Percentiles rank a stretch among this genome's conserved stretches.
These are phyloP conservation scores for Iris macrosiphon DNA, from an alignment of 106 monocot species.

Conservation along the genomic window DNA sequence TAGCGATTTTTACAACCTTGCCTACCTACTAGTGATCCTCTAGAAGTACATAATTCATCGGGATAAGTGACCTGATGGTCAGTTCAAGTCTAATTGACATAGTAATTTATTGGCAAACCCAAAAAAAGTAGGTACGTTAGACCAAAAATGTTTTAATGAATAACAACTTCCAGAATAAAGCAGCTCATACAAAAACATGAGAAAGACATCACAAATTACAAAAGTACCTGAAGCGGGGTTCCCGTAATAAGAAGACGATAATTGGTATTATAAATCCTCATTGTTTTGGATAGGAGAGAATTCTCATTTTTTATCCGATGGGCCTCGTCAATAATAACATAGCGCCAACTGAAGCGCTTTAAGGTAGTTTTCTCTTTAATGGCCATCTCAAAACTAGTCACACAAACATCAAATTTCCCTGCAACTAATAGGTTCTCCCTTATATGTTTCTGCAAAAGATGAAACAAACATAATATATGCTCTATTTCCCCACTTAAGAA, in stretches of 20 bases:
- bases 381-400: conserved; percentile 95
- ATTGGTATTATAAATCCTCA: conserved; percentile 87
- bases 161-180: too few species aligned
- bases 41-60: too few species aligned
- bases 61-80: too few species aligned
- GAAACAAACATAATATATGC: background rate
- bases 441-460: conserved; percentile 72
- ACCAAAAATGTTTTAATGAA: too few species aligned
- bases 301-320: conserved; percentile 97
- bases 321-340: conserved; percentile 94
- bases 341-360: conserved; percentile 86
- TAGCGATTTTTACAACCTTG: too few species aligned
- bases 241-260: conserved; percentile 97
- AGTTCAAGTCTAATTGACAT: too few species aligned
- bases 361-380: conserved; percentile 81
- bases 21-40: too few species aligned
- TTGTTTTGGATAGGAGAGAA: conserved; percentile 93
- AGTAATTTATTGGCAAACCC: too few species aligned
- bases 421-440: conserved; percentile 75
- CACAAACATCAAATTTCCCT: conserved; percentile 91
- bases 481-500: background rate
- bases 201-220: conserved; percentile 2
- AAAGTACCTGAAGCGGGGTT: conserved; percentile 89
- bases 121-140: too few species aligned
- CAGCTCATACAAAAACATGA: too few species aligned